A percentile compares a stretch with the other conserved stretches of the same genome.
These are phyloP conservation scores for Eucalyptus camaldulensis DNA, from an alignment of 345 rosid species.

Conservation along the genomic window DNA sequence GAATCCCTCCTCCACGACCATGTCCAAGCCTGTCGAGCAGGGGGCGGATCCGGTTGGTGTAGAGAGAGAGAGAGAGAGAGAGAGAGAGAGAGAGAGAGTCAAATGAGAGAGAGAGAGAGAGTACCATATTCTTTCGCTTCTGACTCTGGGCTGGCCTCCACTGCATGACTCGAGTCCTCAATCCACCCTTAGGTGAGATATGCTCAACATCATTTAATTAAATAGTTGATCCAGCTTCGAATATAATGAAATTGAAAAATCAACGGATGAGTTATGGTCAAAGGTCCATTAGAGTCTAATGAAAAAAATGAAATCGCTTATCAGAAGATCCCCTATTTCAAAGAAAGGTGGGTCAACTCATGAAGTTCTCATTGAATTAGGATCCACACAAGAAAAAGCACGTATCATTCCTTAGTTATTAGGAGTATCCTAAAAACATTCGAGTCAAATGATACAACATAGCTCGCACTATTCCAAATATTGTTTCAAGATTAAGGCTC, in stretches of 20 bases:
- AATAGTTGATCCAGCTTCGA: not conserved
- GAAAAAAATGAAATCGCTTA: no score
- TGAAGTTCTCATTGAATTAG: not conserved
- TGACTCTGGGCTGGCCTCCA: no score
- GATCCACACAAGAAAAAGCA: accelerated
- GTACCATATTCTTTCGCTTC: no score
- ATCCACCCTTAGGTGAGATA: accelerated
- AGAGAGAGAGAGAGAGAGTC: no score
- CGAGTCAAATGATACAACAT: not conserved
- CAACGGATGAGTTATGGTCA: accelerated
- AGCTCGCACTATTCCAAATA: accelerated
- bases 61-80: no score
- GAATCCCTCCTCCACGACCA: not conserved
- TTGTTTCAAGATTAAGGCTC: not conserved
- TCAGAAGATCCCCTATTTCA: accelerated
- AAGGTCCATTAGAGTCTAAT: not conserved
- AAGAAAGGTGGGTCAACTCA: not conserved
- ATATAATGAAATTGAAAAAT: not conserved
- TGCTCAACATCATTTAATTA: not conserved
- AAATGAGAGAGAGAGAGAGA: no score
- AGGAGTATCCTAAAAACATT: not conserved
- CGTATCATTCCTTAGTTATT: not conserved
- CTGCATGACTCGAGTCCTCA: no score
- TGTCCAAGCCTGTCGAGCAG: not conserved
- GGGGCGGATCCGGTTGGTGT: not conserved